These are phyloP conservation scores for Pisolithus thermaeus DNA, from an alignment of 1,284 basidiomycete genomes.

Conservation along the genomic window DNA sequence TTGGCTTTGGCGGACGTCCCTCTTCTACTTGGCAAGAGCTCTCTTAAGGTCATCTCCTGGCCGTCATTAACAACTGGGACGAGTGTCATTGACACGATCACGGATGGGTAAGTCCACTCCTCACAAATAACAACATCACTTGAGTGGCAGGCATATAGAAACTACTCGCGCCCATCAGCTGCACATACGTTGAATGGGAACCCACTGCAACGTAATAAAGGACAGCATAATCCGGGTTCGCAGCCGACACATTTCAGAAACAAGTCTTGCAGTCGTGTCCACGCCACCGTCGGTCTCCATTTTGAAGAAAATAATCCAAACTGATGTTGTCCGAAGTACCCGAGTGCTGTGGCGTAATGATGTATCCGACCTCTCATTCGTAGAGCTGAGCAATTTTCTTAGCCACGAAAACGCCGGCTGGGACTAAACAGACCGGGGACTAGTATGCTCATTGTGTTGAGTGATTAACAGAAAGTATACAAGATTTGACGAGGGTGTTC, in stretches of 20 bases:
- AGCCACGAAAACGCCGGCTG: too few relatives aligned
- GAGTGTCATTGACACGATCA: constrained; percentile 36
- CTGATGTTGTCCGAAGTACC: not conserved
- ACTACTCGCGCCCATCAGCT: not conserved
- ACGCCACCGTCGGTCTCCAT: too few relatives aligned
- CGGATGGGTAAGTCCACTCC: constrained; percentile 67
- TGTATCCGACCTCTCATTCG: too few relatives aligned
- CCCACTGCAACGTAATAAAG: too few relatives aligned
- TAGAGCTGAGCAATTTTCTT: too few relatives aligned
- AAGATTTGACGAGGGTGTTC: too few relatives aligned
- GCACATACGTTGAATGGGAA: not conserved
- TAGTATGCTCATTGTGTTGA: too few relatives aligned
- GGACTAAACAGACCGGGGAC: too few relatives aligned
- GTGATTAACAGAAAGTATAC: too few relatives aligned
- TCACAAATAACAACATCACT: not conserved
- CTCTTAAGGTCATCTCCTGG: constrained; percentile 54
- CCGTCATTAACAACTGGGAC: constrained; percentile 48
- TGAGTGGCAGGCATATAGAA: not conserved
- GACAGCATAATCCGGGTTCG: too few relatives aligned
- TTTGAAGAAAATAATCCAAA: not conserved
- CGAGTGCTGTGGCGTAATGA: not conserved
- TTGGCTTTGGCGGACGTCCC: constrained; percentile 42
- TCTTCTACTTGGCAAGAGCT: constrained; percentile 65
- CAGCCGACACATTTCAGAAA: too few relatives aligned
- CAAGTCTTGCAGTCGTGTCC: too few relatives aligned